These are phyloP conservation scores for Emergomyces orientalis DNA, from an alignment of 2,329 filamentous ascomycete genomes.

Conservation along the genomic window DNA sequence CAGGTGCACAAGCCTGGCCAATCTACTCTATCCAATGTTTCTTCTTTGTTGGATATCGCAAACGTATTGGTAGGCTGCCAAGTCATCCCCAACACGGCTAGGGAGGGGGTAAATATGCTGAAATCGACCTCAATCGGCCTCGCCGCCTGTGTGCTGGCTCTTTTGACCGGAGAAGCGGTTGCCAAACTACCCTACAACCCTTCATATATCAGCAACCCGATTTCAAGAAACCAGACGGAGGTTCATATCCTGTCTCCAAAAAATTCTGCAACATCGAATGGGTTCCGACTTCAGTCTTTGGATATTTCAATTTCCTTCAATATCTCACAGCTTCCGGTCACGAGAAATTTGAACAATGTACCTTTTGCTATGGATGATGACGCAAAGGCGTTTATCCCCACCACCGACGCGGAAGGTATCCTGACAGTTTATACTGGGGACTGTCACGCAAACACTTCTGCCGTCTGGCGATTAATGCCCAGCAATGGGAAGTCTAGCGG, in stretches of 20 bases:
- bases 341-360: background rate
- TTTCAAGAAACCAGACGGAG: slow-evolving; percentile 8
- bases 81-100: background rate
- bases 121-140: slow-evolving; percentile 6
- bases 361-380: slow-evolving; percentile 28
- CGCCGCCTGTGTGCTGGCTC: background rate
- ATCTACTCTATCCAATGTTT: background rate
- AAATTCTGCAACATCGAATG: slow-evolving; percentile 7
- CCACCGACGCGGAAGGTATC: slow-evolving; percentile 57
- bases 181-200: slow-evolving; percentile 15
- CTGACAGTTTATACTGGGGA: slow-evolving; percentile 66
- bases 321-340: slow-evolving; percentile 34
- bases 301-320: slow-evolving; percentile 13
- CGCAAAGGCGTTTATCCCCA: slow-evolving; percentile 52
- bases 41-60: background rate
- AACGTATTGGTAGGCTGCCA: background rate
- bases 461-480: slow-evolving; percentile 13
- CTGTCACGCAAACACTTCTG: slow-evolving; percentile 39
- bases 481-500: slow-evolving; percentile 38
- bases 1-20: background rate
- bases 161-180: background rate
- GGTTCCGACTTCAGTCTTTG: slow-evolving; percentile 13
- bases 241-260: slow-evolving; percentile 13
- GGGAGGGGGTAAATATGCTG: slow-evolving; percentile 9
- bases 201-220: slow-evolving; percentile 14